These are phyloP conservation scores for Sisymbrium altissimum DNA, from an alignment of 345 rosid genomes.

Conservation along the genomic window DNA sequence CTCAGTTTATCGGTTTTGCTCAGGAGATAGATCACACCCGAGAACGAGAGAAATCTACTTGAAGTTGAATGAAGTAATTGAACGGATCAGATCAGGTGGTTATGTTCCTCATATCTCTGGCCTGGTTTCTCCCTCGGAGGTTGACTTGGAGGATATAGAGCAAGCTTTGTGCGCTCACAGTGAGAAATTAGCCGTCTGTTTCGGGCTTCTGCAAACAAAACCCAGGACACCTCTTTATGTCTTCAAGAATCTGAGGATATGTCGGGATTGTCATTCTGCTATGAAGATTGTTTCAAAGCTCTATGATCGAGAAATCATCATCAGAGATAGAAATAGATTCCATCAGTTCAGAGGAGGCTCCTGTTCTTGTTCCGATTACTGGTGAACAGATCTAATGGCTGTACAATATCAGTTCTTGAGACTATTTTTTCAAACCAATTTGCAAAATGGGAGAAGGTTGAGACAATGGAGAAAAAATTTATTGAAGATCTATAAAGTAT, in stretches of 20 bases:
- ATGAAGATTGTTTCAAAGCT: conserved; percentile 55
- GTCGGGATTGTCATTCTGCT: conserved; percentile 79
- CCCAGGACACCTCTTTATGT: conserved; percentile 46
- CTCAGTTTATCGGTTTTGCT: conserved; percentile 55
- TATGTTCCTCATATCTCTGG: conserved; percentile 47
- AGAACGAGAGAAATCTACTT: conserved; percentile 47
- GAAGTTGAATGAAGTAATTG: conserved; percentile 56
- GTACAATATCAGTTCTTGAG: background rate
- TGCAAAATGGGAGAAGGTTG: background rate
- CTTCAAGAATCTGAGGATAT: conserved; percentile 74
- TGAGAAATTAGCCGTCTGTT: conserved; percentile 79
- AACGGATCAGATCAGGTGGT: conserved; percentile 55
- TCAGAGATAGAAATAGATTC: conserved; percentile 83
- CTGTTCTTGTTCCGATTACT: conserved; percentile 76
- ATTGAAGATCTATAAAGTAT: conserved; percentile 10
- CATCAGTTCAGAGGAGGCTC: conserved; percentile 67
- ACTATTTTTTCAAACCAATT: background rate
- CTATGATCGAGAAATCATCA: conserved; percentile 56
- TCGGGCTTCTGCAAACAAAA: conserved; percentile 64
- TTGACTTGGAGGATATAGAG: conserved; percentile 65
- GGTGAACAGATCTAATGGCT: conserved; percentile 44
- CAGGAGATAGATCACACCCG: conserved; percentile 73
- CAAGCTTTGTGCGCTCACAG: conserved; percentile 69
- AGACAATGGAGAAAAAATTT: background rate
- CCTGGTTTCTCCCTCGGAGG: conserved; percentile 38